Conservation (phyloP, 345 rosid species). For the Aegle marmelos region DNA sequence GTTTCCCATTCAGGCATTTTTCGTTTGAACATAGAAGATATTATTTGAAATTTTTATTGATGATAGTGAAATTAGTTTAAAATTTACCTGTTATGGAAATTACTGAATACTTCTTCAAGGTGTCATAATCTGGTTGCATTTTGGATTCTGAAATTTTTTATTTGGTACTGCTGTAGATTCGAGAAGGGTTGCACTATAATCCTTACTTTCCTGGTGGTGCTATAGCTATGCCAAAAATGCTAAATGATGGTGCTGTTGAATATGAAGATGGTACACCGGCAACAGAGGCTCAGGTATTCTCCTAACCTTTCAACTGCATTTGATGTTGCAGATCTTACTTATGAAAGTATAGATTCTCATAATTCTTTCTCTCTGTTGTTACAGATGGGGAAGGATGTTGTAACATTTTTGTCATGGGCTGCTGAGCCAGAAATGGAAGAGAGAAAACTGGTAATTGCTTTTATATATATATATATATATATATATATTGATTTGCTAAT, state of each 20-base stretch:
- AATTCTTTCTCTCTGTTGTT: not conserved
- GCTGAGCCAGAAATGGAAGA: conserved; percentile 52
- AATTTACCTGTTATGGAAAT: no score
- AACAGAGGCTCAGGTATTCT: conserved; percentile 35
- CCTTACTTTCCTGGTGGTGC: conserved; percentile 50
- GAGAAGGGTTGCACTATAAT: conserved; percentile 45
- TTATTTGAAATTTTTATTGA: no score
- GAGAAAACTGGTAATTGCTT: conserved; percentile 36
- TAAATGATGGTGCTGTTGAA: conserved; percentile 45
- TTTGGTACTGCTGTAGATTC: conserved; percentile 10
- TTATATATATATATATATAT: no score
- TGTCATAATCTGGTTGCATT: no score
- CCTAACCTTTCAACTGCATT: not conserved
- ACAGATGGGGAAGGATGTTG: conserved; percentile 46
- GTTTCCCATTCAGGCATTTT: not conserved
- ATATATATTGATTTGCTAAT: not conserved
- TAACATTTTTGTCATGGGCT: conserved; percentile 40
- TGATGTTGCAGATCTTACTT: not conserved
- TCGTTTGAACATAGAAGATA: no score
- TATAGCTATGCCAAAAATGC: conserved; percentile 47
- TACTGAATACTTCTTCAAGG: no score
- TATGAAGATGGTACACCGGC: conserved; percentile 44
- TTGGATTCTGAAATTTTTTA: no score
- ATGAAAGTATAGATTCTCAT: not conserved
- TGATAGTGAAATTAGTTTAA: no score